Evolutionary conservation across 2,329 filamentous ascomycete genomes (phyloP), one percentile per base, ranked within the genome.

Genomic region (Lojkania enalia): DNA sequence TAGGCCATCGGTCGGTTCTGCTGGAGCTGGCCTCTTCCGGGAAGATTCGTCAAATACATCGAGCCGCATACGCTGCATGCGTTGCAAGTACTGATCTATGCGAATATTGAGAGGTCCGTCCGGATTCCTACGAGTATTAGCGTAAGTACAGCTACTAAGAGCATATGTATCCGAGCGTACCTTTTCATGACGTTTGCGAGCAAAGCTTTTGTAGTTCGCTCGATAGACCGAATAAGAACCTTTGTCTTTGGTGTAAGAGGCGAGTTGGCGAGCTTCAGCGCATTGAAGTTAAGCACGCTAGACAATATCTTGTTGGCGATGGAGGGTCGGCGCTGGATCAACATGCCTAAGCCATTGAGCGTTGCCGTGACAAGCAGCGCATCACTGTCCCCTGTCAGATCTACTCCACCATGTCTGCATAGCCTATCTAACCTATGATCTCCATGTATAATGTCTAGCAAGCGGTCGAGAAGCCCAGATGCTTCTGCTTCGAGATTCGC

Each of bases 401-500:
- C 41, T 39, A 33, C 45, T 21, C 43, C 45, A 35, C 19, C 48
- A 43, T 20, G 16, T 21, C 41, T 21, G 31, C 46, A 35, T 45
- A 49, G 42, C 46, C n/a, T 58, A 55, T 69, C 84, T 70, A 77
- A 94, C 89, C 84, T 90, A 73, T 81, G 84, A 63, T 90, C 86
- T 56, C 96, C 91, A 66, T 96, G 90, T 53, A 99, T 80, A 29
- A 90, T 84, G 44, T 81, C 81, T 21, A 99, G 76, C 71, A 99
- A 83, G 57, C 94, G 84, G 71, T 99, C 95, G 48, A 99, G 75
- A 30, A 99, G 77, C 13, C 92, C 94, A 19, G 86, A 90, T 15
- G 90, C 89, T 74, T 99, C 94, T 13, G 95, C 94, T 71, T 97
- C 94, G 18, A 99, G 81, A 52, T 85, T 88, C 46, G 85, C 82